Percentiles rank a stretch among this genome's conserved stretches.
These are phyloP conservation scores for Populus hybrid DNA, from an alignment of 441 rosid species.

Conservation along the genomic window DNA sequence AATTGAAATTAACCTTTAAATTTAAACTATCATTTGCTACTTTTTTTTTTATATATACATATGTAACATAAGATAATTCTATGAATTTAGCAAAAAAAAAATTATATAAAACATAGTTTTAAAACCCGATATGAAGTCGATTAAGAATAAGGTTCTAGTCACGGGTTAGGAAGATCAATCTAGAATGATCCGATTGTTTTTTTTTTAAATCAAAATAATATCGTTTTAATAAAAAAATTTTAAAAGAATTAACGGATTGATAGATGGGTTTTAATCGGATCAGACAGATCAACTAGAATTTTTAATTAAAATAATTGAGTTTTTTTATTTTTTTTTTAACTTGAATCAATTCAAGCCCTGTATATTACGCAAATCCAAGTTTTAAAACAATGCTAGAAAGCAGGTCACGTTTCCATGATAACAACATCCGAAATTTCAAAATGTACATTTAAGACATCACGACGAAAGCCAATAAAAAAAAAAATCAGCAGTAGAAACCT, in stretches of 20 bases:
- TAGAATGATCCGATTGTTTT: no score
- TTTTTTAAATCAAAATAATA: no score
- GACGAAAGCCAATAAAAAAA: no score
- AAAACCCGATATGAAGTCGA: accelerated
- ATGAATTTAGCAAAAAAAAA: not conserved
- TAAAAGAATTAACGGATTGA: accelerated
- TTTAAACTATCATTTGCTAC: no score
- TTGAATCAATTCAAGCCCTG: no score
- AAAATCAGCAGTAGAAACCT: not conserved
- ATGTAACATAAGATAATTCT: not conserved
- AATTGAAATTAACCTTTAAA: no score
- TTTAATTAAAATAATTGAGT: no score
- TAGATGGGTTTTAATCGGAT: accelerated
- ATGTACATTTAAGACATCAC: not conserved
- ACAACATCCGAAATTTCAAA: not conserved
- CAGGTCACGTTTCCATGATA: not conserved
- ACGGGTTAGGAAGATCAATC: accelerated
- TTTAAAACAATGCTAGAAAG: not conserved
- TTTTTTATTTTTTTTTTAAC: no score
- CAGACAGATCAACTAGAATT: accelerated
- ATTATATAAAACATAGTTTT: not conserved
- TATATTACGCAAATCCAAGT: no score
- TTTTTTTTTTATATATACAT: no score
- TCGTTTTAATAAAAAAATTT: no score
- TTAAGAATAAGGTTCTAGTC: no score